A percentile compares a stretch with the other conserved stretches of the same genome.
Evolutionary conservation across 176 grass and related monocot genomes (phyloP).

Genomic region (Musa acuminata): DNA sequence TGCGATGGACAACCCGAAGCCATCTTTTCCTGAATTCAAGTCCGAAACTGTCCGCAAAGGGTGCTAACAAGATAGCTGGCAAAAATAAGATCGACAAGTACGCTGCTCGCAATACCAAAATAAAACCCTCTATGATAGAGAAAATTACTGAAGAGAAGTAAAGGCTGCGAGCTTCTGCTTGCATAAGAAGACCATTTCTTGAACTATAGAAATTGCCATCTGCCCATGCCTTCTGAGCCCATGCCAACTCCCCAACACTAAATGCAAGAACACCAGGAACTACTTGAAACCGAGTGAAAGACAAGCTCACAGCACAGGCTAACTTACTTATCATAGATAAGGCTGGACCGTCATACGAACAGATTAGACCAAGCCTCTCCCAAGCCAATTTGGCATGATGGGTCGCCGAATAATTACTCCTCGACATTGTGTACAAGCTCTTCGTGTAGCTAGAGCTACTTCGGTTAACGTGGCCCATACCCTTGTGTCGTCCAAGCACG

Average conservation of each 20-base stretch:
- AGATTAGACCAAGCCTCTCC: constrained; percentile 40
- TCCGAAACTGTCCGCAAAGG: constrained; percentile 58
- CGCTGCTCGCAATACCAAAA: constrained; percentile 54
- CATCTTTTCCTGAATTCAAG: constrained; percentile 63
- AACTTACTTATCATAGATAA: constrained; percentile 38
- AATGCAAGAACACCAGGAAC: constrained; percentile 55
- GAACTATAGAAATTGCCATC: constrained; percentile 31
- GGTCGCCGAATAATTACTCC: constrained; percentile 30
- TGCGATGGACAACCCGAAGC: constrained; percentile 52
- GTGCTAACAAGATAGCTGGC: constrained; percentile 54
- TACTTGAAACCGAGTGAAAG: constrained; percentile 59
- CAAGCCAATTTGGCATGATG: constrained; percentile 46
- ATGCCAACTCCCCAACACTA: constrained; percentile 44
- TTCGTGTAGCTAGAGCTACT: constrained; percentile 25
- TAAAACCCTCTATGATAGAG: constrained; percentile 53
- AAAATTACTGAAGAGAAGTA: constrained; percentile 47
- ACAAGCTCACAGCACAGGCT: constrained; percentile 53
- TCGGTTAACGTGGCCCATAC: constrained; percentile 28
- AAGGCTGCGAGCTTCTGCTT: constrained; percentile 36
- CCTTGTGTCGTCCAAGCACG: background rate
- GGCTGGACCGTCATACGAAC: constrained; percentile 19
- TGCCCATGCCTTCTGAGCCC: constrained; percentile 40
- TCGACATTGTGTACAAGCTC: constrained; percentile 27
- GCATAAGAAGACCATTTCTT: constrained; percentile 41
- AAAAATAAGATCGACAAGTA: constrained; percentile 67